Conservation (phyloP, 495 filamentous ascomycete genomes). For the Penicillium parvum region DNA sequence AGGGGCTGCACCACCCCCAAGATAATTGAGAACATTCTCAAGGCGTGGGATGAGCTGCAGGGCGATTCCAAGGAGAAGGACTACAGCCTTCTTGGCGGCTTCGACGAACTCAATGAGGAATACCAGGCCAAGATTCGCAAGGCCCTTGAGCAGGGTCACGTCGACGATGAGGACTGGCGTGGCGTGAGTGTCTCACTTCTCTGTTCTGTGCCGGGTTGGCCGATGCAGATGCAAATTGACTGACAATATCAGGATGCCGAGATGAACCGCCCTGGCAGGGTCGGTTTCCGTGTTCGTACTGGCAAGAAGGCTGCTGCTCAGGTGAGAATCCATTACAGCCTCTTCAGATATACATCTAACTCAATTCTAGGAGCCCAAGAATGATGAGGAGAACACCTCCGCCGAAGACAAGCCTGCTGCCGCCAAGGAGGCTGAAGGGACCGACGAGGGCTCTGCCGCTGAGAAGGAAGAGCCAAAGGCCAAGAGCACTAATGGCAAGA, state of each 20-base stretch:
- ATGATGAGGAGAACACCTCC: slow-evolving; percentile 20
- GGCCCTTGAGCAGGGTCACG: slow-evolving; percentile 64
- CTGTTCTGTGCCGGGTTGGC: too few species aligned
- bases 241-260: slow-evolving; percentile 53
- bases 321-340: background rate
- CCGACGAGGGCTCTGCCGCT: background rate
- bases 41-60: slow-evolving; percentile 11
- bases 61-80: slow-evolving; percentile 31
- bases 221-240: background rate
- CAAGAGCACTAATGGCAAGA: slow-evolving; percentile 9
- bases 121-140: slow-evolving; percentile 57
- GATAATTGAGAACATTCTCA: slow-evolving; percentile 53
- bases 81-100: slow-evolving; percentile 59
- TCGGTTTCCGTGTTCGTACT: slow-evolving; percentile 49
- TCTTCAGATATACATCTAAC: background rate
- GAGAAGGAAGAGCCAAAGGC: slow-evolving; percentile 1
- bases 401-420: slow-evolving; percentile 4
- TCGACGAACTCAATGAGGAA: slow-evolving; percentile 61
- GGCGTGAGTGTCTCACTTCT: slow-evolving; percentile 51
- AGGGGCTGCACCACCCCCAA: slow-evolving; percentile 80
- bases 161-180: slow-evolving; percentile 73
- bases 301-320: background rate
- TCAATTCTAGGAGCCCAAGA: slow-evolving; percentile 3
- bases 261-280: slow-evolving; percentile 61
- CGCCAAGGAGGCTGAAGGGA: background rate